phyloP scores from a whole-genome alignment of 805 yeast genomes.

The Debaryomyces prosopidis region DNA sequence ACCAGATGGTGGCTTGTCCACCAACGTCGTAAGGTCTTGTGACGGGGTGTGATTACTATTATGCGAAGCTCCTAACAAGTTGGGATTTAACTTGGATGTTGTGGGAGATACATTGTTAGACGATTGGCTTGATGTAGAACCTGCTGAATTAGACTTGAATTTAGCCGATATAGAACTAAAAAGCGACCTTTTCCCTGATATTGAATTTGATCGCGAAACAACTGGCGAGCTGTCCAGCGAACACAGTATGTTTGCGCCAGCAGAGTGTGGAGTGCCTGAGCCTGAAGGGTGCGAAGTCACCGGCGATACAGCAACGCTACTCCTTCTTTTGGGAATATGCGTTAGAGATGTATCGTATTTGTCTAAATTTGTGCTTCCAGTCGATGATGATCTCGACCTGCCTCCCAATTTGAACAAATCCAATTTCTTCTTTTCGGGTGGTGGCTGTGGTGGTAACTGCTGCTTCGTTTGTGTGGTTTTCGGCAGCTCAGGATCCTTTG shows the following conservation, averaged over 20 bases:
- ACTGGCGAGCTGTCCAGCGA: slow-evolving; percentile 9
- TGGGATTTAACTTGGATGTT: slow-evolving; percentile 14
- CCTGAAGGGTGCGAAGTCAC: slow-evolving; percentile 17
- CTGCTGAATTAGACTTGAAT: slow-evolving; percentile 26
- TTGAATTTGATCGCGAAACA: slow-evolving; percentile 16
- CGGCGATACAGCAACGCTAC: slow-evolving; percentile 4
- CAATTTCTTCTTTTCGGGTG: slow-evolving; percentile 12
- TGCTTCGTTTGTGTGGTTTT: neutral
- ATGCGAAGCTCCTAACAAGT: slow-evolving; percentile 6
- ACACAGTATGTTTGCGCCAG: neutral
- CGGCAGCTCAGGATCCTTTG: neutral
- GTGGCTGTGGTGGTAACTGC: slow-evolving; percentile 1
- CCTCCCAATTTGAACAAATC: slow-evolving; percentile 23
- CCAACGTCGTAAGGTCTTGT: slow-evolving; percentile 22
- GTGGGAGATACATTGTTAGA: slow-evolving; percentile 4
- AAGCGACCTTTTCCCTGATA: slow-evolving; percentile 23
- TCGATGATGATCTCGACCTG: slow-evolving; percentile 27
- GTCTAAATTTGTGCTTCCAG: slow-evolving; percentile 8
- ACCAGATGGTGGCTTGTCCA: slow-evolving; percentile 28
- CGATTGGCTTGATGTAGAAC: slow-evolving; percentile 5
- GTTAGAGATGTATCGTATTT: neutral
- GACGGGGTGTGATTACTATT: neutral
- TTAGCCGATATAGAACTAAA: slow-evolving; percentile 43
- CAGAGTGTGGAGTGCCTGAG: slow-evolving; percentile 3
- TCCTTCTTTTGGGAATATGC: neutral